Conservation (phyloP, 139 green algal genomes). For the Closterium sp. region DNA sequence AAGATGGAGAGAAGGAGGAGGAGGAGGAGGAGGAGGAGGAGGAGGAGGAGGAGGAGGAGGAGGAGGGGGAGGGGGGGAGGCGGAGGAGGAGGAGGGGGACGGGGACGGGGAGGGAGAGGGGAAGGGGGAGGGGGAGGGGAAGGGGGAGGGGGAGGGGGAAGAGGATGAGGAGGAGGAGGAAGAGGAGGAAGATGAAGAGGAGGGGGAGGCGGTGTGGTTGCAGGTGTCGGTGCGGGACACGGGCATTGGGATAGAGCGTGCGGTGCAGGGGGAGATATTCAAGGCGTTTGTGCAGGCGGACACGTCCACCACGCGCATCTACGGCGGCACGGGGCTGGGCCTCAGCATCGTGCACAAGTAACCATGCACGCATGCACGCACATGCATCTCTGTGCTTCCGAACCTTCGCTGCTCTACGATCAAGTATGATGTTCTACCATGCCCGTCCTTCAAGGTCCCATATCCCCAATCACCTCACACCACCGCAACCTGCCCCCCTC, state of each 20-base stretch:
- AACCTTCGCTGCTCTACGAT: no score
- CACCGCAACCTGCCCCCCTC: not conserved
- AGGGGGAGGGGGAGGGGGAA: not conserved
- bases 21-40: not conserved
- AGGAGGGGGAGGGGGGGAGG: not conserved
- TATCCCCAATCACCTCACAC: no score
- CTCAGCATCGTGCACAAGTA: slow-evolving; percentile 34
- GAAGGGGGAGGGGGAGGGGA: not conserved
- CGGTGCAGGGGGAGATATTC: slow-evolving; percentile 53
- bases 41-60: no score
- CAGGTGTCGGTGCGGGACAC: slow-evolving; percentile 62
- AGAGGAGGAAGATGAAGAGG: not conserved
- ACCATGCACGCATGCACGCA: not conserved
- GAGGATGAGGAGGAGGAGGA: not conserved
- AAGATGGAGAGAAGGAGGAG: not conserved
- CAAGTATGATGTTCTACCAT: no score
- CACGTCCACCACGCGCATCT: slow-evolving; percentile 66
- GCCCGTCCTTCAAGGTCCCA: no score
- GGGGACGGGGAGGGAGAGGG: not conserved
- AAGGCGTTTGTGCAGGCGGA: slow-evolving; percentile 63
- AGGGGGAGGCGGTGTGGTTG: slow-evolving; percentile 2
- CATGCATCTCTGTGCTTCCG: no score
- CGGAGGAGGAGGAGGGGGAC: not conserved
- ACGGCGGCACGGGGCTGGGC: slow-evolving; percentile 67
- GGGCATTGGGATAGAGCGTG: slow-evolving; percentile 64